Conservation (phyloP, 202 grass and related monocot species). For the Bolboschoenoplectus hybrid region DNA sequence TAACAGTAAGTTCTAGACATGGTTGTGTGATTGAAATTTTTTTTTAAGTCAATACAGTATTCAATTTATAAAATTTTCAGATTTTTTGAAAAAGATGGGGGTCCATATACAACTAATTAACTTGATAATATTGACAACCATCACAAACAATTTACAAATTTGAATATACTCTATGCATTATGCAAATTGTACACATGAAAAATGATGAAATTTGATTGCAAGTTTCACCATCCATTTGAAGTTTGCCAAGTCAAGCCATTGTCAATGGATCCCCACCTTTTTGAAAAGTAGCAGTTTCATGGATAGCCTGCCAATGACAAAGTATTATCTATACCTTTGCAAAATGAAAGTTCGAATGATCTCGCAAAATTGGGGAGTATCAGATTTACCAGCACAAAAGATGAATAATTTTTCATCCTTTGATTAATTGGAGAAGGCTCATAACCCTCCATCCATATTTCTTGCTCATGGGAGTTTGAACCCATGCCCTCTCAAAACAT, state of each 20-base stretch:
- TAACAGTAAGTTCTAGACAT: not conserved
- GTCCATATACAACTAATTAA: not conserved
- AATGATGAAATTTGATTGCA: conserved; percentile 2
- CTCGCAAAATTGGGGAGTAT: not conserved
- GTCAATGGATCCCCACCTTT: not conserved
- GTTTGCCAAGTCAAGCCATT: not conserved
- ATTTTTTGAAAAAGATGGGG: not conserved
- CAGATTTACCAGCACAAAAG: conserved; percentile 9
- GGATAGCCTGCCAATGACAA: not conserved
- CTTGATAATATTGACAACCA: not conserved
- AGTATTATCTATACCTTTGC: not conserved
- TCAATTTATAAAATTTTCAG: not conserved
- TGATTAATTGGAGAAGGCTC: not conserved
- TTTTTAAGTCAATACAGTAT: not conserved
- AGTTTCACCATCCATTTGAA: not conserved
- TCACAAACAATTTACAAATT: not conserved
- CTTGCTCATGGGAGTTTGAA: not conserved
- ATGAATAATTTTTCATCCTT: conserved; percentile 10
- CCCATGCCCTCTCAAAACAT: not conserved
- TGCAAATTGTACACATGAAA: not conserved
- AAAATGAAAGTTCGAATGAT: not conserved
- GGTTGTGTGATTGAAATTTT: not conserved
- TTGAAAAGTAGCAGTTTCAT: not conserved
- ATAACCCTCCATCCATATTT: not conserved
- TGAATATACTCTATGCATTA: not conserved